A percentile compares a stretch with the other conserved stretches of the same genome.
phyloP scores from a whole-genome alignment of 2,329 filamentous ascomycete genomes.

The Penicillium brevicompactum region DNA sequence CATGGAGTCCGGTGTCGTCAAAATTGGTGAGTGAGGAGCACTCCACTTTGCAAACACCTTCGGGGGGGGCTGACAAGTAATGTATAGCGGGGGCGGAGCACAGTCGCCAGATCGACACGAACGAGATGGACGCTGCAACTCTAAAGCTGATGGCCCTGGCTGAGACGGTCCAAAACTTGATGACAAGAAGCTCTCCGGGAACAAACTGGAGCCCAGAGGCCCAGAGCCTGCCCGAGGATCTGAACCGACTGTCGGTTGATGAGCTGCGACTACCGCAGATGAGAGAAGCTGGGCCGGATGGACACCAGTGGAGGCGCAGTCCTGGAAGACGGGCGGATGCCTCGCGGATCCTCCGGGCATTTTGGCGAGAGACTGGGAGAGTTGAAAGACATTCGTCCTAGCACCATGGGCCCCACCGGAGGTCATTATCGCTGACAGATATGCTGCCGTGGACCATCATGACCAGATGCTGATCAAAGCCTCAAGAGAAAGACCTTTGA shows the following conservation, averaged over 20 bases:
- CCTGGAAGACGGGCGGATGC: no score
- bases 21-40: slow-evolving; percentile 1
- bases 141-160: neutral
- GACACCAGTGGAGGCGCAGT: no score
- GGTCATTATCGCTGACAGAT: slow-evolving; percentile 8
- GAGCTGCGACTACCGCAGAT: neutral
- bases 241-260: neutral
- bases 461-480: neutral
- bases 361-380: no score
- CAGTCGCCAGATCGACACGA: neutral
- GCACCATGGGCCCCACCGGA: slow-evolving; percentile 7
- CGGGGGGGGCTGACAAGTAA: no score
- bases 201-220: neutral
- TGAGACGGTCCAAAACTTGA: neutral
- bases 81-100: neutral
- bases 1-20: neutral
- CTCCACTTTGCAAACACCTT: no score
- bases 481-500: neutral
- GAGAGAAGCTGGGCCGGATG: no score
- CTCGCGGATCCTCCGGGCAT: no score
- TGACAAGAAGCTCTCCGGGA: neutral
- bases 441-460: neutral
- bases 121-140: neutral
- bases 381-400: slow-evolving; percentile 10
- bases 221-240: neutral